These are phyloP conservation scores for Microcyclospora tardicrescens DNA, from an alignment of 2,329 filamentous ascomycete genomes.

Conservation along the genomic window DNA sequence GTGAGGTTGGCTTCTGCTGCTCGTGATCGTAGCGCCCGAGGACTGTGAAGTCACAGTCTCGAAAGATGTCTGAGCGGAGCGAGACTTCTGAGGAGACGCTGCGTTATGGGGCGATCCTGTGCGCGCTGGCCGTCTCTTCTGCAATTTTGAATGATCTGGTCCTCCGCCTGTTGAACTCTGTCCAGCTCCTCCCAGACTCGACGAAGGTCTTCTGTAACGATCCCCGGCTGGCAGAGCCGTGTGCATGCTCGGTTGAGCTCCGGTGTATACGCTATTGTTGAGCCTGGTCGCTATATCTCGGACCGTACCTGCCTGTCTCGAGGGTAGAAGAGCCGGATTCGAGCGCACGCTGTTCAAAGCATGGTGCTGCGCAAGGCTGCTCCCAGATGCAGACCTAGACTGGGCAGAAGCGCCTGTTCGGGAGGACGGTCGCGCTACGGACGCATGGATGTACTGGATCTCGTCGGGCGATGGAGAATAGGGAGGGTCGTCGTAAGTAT, in stretches of 20 bases:
- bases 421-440: no score
- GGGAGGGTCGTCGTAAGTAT: slow-evolving; percentile 4
- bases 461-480: no score
- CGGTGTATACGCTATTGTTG: slow-evolving; percentile 38
- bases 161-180: no score
- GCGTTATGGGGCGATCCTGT: slow-evolving; percentile 15
- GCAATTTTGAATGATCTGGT: slow-evolving; percentile 1
- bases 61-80: slow-evolving; percentile 12
- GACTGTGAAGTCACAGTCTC: slow-evolving; percentile 16
- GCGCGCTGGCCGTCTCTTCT: slow-evolving; percentile 17
- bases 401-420: not conserved
- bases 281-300: slow-evolving; percentile 71
- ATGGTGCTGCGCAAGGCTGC: no score
- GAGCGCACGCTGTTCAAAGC: slow-evolving; percentile 14
- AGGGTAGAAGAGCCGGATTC: slow-evolving; percentile 18
- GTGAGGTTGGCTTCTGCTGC: slow-evolving; percentile 17
- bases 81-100: not conserved
- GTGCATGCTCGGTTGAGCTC: slow-evolving; percentile 7
- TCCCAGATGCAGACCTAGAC: not conserved
- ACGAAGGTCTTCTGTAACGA: slow-evolving; percentile 11
- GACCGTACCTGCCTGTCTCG: slow-evolving; percentile 33
- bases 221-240: slow-evolving; percentile 15
- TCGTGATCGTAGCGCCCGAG: slow-evolving; percentile 12
- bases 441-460: no score
- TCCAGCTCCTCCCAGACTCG: not conserved